Percentiles rank a stretch among this genome's conserved stretches.
These are phyloP conservation scores for Wickerhamiella azymoides DNA, from an alignment of 805 yeast genomes.

Conservation along the genomic window DNA sequence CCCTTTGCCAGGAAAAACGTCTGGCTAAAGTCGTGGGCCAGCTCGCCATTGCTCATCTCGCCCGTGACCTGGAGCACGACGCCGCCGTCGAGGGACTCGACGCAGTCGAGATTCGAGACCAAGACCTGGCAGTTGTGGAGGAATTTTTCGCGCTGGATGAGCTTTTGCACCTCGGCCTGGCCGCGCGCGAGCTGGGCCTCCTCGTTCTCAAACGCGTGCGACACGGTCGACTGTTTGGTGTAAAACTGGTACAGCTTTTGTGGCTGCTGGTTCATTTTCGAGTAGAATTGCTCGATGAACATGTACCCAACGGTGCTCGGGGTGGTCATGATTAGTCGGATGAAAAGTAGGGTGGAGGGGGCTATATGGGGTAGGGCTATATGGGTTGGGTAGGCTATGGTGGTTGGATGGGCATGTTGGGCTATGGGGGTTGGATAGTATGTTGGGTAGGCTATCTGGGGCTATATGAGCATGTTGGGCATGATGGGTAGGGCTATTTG, in stretches of 20 bases:
- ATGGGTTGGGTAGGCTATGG: too few species aligned
- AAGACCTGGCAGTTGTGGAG: conserved; percentile 26
- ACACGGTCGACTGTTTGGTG: conserved; percentile 23
- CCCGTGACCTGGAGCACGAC: conserved; percentile 29
- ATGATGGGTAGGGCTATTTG: too few species aligned
- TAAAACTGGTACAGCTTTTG: conserved; percentile 25
- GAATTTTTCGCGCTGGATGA: conserved; percentile 19
- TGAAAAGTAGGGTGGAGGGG: not conserved
- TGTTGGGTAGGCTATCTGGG: too few species aligned
- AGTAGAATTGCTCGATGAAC: conserved; percentile 30
- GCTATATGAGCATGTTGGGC: too few species aligned
- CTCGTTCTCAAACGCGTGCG: conserved; percentile 29
- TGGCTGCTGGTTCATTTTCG: conserved; percentile 24
- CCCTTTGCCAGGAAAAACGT: conserved; percentile 25
- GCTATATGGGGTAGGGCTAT: too few species aligned
- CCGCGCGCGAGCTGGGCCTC: conserved; percentile 20
- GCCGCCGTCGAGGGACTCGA: conserved; percentile 24
- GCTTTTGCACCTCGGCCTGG: conserved; percentile 23
- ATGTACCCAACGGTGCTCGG: conserved; percentile 26
- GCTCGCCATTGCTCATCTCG: conserved; percentile 26
- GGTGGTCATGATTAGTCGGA: conserved; percentile 3
- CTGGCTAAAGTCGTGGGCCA: conserved; percentile 27
- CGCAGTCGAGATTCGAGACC: conserved; percentile 27
- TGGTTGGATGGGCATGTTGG: too few species aligned
- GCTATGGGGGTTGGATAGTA: too few species aligned